Evolutionary conservation across 441 rosid species (phyloP), one percentile per base, ranked within the genome.

Genomic region (Kokia cookei): DNA sequence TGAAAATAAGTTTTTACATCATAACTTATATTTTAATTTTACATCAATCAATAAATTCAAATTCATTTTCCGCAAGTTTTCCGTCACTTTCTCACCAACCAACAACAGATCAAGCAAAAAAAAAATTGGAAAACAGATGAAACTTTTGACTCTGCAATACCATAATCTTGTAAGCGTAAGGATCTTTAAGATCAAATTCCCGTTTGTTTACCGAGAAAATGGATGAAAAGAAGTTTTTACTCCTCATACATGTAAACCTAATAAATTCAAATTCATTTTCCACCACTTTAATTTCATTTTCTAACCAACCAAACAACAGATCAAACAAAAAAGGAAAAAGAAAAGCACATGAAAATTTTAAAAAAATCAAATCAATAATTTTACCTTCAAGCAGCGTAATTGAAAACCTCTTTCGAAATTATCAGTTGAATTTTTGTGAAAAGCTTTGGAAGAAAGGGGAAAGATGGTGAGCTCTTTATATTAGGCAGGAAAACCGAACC

Each of bases 401-500:
- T 66, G 76, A 65, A 77, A 73, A 80, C 78, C 65, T 50, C 54
- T 57, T 76, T 53, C 63, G 26, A 26, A 63, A 63, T n/a, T 68
- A 53, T 59, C 40, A 63, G 66, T 61, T 35, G 77, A 24, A 74
- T 29, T 32, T 69, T 0, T 45, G 51, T 11, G 19, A 26, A 14
- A 32, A 47, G 68, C 48, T 73, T 13, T 29, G 29, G 63, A 54
- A 19, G 48, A 35, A 11, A 51, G 2, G 15, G 3, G 32, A n/a
- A 15, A 54, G 27, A 32, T 5, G 42, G 5, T 17, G 72, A 42
- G 55, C 7, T 7, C 24, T 3, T n/a, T 26, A 58, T 11, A 83
- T 75, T 80, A 69, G 11, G 2, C 73, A 75, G 76, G 13, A 61
- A 78, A 50, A 24, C 82, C 82, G 45, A 27, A 29, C 54, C 77